Evolutionary conservation across 352 stramenopile species (phyloP), one percentile per base, ranked within the genome.

Genomic region (Phytopythium cucurbitacearum): DNA sequence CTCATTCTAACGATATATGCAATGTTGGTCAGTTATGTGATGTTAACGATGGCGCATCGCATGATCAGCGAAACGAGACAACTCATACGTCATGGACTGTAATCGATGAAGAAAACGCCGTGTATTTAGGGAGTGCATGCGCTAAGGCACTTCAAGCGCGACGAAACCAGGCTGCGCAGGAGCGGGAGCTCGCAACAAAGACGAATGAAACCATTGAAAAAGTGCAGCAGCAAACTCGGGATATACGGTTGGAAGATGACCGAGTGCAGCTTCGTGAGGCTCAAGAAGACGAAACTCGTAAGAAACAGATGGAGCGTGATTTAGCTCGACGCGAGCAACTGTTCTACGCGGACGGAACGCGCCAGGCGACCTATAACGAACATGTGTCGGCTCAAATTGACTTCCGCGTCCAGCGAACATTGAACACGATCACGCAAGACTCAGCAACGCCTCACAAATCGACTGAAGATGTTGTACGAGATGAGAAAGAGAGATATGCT

Each of bases 291-390:
- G 53, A 60, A 32, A 40, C 60, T 1, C 53, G 82, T 3, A 57
- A 46, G 0, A 67, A 71, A 0, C 64, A 73, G 21, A 74, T 68
- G 48, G 56, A 73, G 1, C 56, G 52, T 5, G 74, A 88, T 4
- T 37, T 88, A 9, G 48, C 12, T 11, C 59, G 69, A 3, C 57
- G 80, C 45, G 57, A 71, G 9, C 69, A 69, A 15, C 51, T 80
- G 4, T 74, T 88, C 10, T 68, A 80, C 35, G 59, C 68, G 0
- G 76, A 90, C 7, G 80, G 72, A 1, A 81, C 85, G 46, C 67
- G 80, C 4, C 53, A 72, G 1, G 80, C 76, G 5, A 87, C 78
- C 0, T 92, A 92, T 63, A 89, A 87, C 39, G 75, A 87, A 37
- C 64, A 59, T 51, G 45, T 91, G 0, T 80, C 76, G 5, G 67